Conservation (phyloP, 805 yeast species). For the Zygosaccharomyces bisporus region DNA sequence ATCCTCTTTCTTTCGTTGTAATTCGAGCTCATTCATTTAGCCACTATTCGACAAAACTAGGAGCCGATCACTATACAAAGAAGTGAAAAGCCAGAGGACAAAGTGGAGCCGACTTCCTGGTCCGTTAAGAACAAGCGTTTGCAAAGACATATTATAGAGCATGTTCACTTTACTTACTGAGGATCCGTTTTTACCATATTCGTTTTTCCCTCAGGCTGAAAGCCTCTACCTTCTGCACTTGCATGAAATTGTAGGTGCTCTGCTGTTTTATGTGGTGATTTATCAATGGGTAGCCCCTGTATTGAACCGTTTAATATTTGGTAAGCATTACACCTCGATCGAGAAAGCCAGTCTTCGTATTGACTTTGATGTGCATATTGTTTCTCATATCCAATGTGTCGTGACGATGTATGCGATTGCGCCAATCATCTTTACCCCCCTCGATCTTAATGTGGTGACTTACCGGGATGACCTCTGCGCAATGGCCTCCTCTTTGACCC, state of each 20-base stretch:
- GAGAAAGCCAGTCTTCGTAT: slow-evolving; percentile 44
- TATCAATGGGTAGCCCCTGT: slow-evolving; percentile 49
- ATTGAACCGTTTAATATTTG: slow-evolving; percentile 48
- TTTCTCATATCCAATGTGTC: slow-evolving; percentile 79
- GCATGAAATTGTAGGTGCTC: slow-evolving; percentile 68
- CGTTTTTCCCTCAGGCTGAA: slow-evolving; percentile 38
- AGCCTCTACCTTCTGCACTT: slow-evolving; percentile 50
- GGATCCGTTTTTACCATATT: slow-evolving; percentile 32
- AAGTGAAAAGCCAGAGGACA: not conserved
- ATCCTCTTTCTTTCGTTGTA: not conserved
- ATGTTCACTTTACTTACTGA: slow-evolving; percentile 6
- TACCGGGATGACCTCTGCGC: slow-evolving; percentile 76
- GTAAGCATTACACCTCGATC: slow-evolving; percentile 50
- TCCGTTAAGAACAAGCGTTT: too few relatives aligned
- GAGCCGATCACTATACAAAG: not conserved
- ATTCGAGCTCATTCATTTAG: not conserved
- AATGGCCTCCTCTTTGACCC: slow-evolving; percentile 63
- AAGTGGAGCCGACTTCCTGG: not conserved
- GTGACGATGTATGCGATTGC: slow-evolving; percentile 55
- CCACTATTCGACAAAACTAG: not conserved
- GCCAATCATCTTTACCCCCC: slow-evolving; percentile 58
- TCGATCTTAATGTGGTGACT: slow-evolving; percentile 49
- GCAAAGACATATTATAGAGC: not conserved
- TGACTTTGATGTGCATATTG: slow-evolving; percentile 88
- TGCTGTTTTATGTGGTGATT: slow-evolving; percentile 54